Conservation (phyloP, 306 rosid genomes). For the Vicia faba region DNA sequence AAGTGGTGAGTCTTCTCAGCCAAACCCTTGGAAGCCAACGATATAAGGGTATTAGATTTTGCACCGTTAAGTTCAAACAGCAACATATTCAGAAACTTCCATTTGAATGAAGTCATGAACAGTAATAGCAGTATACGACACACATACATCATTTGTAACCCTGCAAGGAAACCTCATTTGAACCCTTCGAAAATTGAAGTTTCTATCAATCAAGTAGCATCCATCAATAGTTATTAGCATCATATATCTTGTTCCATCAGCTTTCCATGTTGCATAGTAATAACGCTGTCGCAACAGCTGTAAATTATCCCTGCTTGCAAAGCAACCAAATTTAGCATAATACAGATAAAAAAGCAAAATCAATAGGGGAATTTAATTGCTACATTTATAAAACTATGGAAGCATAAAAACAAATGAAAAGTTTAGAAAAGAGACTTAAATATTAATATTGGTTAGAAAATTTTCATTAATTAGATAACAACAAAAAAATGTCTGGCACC, state of each 20-base stretch:
- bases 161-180: conserved; percentile 98
- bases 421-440: conserved; percentile 3
- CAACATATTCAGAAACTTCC: conserved; percentile 25
- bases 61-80: conserved; percentile 40
- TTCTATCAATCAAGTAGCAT: conserved; percentile 88
- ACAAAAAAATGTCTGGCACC: background rate
- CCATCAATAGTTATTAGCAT: conserved; percentile 92
- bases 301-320: conserved; percentile 74
- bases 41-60: conserved; percentile 41
- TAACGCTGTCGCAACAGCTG: conserved; percentile 90
- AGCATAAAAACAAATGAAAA: conserved; percentile 6
- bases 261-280: conserved; percentile 99
- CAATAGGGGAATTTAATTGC: conserved; percentile 23
- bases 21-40: conserved; percentile 52
- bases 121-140: conserved; percentile 12
- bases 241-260: conserved; percentile 98
- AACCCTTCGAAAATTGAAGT: conserved; percentile 84
- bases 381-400: conserved; percentile 6
- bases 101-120: background rate
- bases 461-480: conserved; percentile 9
- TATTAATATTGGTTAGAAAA: background rate
- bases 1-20: conserved; percentile 80
- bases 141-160: conserved; percentile 65
- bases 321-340: conserved; percentile 30
- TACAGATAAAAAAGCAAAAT: conserved; percentile 31